These are phyloP conservation scores for Schizosaccharomyces pombe DNA, from an alignment of 805 yeast genomes.

Conservation along the genomic window DNA sequence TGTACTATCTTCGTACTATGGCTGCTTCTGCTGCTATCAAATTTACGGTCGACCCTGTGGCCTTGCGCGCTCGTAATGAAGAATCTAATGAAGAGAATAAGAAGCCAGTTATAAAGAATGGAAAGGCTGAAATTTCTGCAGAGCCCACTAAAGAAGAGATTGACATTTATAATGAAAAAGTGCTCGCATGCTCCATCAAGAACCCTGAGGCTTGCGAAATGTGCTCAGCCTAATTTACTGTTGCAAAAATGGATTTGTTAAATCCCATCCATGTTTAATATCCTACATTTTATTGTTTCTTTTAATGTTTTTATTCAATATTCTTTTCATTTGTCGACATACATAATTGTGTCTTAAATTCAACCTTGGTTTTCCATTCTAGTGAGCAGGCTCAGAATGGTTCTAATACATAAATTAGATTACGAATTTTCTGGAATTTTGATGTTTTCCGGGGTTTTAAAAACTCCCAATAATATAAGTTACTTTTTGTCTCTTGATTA, in stretches of 20 bases:
- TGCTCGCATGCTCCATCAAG: slow-evolving; percentile 85
- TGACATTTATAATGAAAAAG: slow-evolving; percentile 80
- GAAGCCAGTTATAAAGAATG: neutral
- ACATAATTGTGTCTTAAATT: too few relatives aligned
- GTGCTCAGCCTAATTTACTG: slow-evolving; percentile 73
- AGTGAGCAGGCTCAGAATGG: neutral
- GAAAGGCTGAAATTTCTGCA: slow-evolving; percentile 6
- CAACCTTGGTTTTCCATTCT: too few relatives aligned
- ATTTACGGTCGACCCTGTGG: slow-evolving; percentile 45
- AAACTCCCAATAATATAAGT: too few relatives aligned
- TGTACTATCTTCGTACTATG: slow-evolving; percentile 91
- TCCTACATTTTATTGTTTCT: neutral
- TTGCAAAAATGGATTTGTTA: neutral
- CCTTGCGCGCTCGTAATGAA: slow-evolving; percentile 14
- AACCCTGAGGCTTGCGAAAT: slow-evolving; percentile 95
- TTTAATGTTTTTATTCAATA: neutral
- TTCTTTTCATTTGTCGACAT: too few relatives aligned
- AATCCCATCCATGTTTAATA: neutral
- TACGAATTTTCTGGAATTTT: too few relatives aligned
- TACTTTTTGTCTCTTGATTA: too few relatives aligned
- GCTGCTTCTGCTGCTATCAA: slow-evolving; percentile 95
- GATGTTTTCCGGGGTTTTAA: too few relatives aligned
- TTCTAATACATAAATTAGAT: neutral
- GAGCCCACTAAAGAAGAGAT: slow-evolving; percentile 26
- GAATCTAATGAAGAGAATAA: slow-evolving; percentile 3